Evolutionary conservation across 306 rosid species (phyloP).

Genomic region (Prunus davidiana): DNA sequence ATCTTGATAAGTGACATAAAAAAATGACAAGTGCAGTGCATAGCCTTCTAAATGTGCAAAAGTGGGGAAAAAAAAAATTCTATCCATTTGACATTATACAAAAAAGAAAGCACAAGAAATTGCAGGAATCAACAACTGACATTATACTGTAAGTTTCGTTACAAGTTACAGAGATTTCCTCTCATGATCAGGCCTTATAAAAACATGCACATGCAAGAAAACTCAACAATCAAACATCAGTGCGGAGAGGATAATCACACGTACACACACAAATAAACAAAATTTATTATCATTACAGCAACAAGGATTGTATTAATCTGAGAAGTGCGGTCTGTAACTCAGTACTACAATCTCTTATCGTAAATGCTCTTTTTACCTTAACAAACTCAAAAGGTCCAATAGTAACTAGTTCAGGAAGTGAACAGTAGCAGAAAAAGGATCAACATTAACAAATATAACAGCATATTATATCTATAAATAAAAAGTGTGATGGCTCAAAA

Average conservation of each 20-base stretch:
- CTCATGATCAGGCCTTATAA: not conserved
- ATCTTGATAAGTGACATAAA: not conserved
- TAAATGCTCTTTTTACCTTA: not conserved
- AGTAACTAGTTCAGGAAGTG: not conserved
- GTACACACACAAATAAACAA: not conserved
- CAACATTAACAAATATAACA: not conserved
- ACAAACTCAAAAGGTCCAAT: not conserved
- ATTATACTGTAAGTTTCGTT: no score
- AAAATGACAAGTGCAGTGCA: not conserved
- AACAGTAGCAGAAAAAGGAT: not conserved
- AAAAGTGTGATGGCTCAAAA: not conserved
- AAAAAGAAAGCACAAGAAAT: not conserved
- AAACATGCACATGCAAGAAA: not conserved
- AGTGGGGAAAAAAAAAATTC: no score
- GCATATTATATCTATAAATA: not conserved
- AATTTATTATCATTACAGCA: not conserved
- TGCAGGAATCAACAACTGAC: not conserved
- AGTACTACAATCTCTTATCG: not conserved
- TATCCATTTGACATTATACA: not conserved
- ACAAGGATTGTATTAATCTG: not conserved
- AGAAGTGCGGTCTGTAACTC: not conserved
- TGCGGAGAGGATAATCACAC: not conserved
- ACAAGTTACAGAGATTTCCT: no score
- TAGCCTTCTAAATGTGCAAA: not conserved
- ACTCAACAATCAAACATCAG: constrained; percentile 1